These are phyloP conservation scores for Brachypodium distachyon DNA, from an alignment of 202 grass and related monocot species.

Conservation along the genomic window DNA sequence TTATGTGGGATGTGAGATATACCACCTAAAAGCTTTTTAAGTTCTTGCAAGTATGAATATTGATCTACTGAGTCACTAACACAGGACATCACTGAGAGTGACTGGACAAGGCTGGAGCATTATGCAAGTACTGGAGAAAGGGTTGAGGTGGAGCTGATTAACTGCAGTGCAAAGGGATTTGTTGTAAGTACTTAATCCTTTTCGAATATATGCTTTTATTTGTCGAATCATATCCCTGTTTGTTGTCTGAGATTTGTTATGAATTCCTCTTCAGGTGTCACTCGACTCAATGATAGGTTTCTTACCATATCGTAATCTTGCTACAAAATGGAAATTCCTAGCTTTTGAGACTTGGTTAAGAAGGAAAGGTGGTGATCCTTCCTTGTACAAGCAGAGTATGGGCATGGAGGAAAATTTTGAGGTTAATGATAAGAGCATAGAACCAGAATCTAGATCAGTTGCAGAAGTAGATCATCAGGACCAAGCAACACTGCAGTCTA, in stretches of 20 bases:
- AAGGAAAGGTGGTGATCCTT: conserved; percentile 70
- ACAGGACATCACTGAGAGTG: conserved; percentile 63
- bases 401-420: conserved; percentile 42
- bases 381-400: conserved; percentile 58
- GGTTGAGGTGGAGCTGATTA: conserved; percentile 80
- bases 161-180: conserved; percentile 82
- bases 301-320: conserved; percentile 83
- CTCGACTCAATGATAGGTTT: conserved; percentile 80
- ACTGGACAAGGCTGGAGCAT: conserved; percentile 60
- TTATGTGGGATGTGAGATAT: neutral
- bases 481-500: conserved; percentile 42
- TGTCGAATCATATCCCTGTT: neutral
- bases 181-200: conserved; percentile 50
- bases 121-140: conserved; percentile 65
- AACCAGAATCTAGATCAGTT: conserved; percentile 30
- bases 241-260: conserved; percentile 21
- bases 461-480: conserved; percentile 31
- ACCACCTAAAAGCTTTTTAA: neutral
- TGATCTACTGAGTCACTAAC: conserved; percentile 14
- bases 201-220: neutral
- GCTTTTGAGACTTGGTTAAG: conserved; percentile 92
- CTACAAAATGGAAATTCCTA: conserved; percentile 80
- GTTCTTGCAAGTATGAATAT: neutral
- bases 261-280: conserved; percentile 59
- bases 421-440: conserved; percentile 24